These are phyloP conservation scores for Lepidopterella palustris DNA, from an alignment of 495 filamentous ascomycete genomes.

Conservation along the genomic window DNA sequence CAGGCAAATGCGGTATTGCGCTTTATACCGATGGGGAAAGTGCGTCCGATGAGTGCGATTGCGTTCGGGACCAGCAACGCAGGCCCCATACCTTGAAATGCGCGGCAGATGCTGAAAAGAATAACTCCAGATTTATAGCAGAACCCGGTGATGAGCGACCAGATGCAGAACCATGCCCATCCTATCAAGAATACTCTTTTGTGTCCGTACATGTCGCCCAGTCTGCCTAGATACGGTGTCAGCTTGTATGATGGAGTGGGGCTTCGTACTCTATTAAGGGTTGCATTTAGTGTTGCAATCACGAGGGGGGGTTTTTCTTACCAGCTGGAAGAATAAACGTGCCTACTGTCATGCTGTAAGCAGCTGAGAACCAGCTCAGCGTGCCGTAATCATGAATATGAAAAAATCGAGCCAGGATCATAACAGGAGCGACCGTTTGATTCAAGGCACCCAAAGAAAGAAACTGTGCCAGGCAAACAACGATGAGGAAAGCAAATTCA, in stretches of 20 bases:
- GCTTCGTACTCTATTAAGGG: neutral
- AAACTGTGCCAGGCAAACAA: slow-evolving; percentile 44
- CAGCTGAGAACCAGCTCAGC: slow-evolving; percentile 31
- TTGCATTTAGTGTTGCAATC: too few species aligned
- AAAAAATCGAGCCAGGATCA: slow-evolving; percentile 20
- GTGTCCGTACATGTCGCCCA: slow-evolving; percentile 33
- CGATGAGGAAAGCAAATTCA: slow-evolving; percentile 41
- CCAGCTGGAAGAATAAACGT: slow-evolving; percentile 32
- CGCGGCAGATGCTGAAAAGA: slow-evolving; percentile 46
- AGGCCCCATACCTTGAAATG: slow-evolving; percentile 39
- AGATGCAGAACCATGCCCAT: slow-evolving; percentile 28
- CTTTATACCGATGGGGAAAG: slow-evolving; percentile 33
- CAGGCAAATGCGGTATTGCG: slow-evolving; percentile 27
- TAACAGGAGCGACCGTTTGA: slow-evolving; percentile 23
- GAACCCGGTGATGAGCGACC: slow-evolving; percentile 31
- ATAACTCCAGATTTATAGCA: slow-evolving; percentile 35
- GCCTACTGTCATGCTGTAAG: slow-evolving; percentile 29
- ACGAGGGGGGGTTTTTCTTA: slow-evolving; percentile 1
- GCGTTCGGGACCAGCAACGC: slow-evolving; percentile 49
- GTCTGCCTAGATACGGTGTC: slow-evolving; percentile 14
- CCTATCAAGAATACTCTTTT: slow-evolving; percentile 30
- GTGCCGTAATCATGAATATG: slow-evolving; percentile 22
- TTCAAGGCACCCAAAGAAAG: slow-evolving; percentile 20
- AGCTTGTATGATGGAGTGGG: neutral
- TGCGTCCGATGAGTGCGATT: slow-evolving; percentile 44